These are phyloP conservation scores for Saccharomycopsis sp. DNA, from an alignment of 805 yeast genomes.

Conservation along the genomic window DNA sequence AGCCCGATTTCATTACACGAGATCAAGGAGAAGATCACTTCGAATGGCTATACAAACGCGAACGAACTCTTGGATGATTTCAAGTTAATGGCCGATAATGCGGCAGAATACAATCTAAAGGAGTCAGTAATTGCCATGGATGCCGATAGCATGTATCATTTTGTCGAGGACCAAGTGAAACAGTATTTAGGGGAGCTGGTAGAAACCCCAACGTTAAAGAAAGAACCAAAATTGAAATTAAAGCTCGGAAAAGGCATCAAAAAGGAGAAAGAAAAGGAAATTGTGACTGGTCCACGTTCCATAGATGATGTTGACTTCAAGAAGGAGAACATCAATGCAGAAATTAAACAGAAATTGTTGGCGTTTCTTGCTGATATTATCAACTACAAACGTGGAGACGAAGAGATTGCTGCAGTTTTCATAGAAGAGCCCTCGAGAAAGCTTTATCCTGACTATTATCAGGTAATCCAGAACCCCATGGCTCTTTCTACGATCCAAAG, in stretches of 20 bases:
- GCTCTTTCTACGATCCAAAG: conserved; percentile 55
- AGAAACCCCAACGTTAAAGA: neutral
- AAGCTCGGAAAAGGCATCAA: conserved; percentile 1
- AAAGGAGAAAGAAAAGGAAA: neutral
- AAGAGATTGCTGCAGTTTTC: conserved; percentile 61
- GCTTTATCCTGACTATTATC: conserved; percentile 76
- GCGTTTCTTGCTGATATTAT: conserved; percentile 24
- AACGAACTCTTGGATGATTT: conserved; percentile 53
- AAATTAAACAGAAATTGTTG: conserved; percentile 11
- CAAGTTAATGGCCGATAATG: conserved; percentile 62
- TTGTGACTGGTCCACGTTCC: neutral
- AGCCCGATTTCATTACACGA: conserved; percentile 67
- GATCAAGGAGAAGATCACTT: conserved; percentile 43
- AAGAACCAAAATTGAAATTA: conserved; percentile 4
- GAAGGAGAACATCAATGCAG: neutral
- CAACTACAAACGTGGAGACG: conserved; percentile 8
- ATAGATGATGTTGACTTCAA: neutral
- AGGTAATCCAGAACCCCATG: conserved; percentile 65
- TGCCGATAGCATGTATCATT: conserved; percentile 49
- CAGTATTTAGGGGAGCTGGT: conserved; percentile 23
- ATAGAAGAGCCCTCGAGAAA: conserved; percentile 64
- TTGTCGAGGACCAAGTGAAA: conserved; percentile 45
- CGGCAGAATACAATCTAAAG: conserved; percentile 64
- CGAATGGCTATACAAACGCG: conserved; percentile 30
- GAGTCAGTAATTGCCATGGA: conserved; percentile 60